Evolutionary conservation across 2,329 filamentous ascomycete genomes (phyloP), one percentile per base, ranked within the genome.

Genomic region (Ceratocystis variospora): DNA sequence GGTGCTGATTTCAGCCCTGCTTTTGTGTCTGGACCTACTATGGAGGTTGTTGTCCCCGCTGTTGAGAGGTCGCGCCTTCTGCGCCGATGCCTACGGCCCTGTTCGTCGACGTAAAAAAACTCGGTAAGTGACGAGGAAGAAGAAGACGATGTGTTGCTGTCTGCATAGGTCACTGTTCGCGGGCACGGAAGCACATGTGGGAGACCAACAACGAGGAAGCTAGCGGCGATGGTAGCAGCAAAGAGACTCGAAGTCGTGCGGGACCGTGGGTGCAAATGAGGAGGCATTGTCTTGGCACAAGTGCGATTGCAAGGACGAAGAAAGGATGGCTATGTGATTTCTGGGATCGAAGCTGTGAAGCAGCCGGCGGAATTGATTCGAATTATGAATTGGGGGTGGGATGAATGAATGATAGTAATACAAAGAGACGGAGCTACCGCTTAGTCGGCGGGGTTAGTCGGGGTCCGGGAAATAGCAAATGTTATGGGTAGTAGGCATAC

Each of bases 201-300:
- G 57, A 96, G 80, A 37, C 85, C 90, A 64, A 99, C 94, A 69
- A 99, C 92, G 69, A 96, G 83, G 76, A 99, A 96, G 71, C 89
- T 94, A 41, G 91, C 86, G 69, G 89, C 81, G 65, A 97, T 83
- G 0, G 93, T 97, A n/a, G 88, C 90, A 63, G 90, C 91, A 79
- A 99, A 99, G 68, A 99, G 87, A 59, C 91, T 94, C 66, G 89
- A 92, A 71, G 94, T 99, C 79, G 90, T 89, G 72, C 90, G 87
- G 71, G 93, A 97, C 76, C 92, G 87, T 44, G 94, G 94, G 76
- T 99, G 94, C 53, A 99, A 86, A 77, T 93, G 88, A 69, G 90
- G 89, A 72, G 90, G 86, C 89, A 94, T 94, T 74, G 73, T 77
- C 65, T 70, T 45, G 65, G 61, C 33, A 31, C 50, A 67, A 57